Percentiles rank a stretch among this genome's conserved stretches.
Evolutionary conservation across 306 rosid species (phyloP).

Genomic region (Quercus engelmannii): DNA sequence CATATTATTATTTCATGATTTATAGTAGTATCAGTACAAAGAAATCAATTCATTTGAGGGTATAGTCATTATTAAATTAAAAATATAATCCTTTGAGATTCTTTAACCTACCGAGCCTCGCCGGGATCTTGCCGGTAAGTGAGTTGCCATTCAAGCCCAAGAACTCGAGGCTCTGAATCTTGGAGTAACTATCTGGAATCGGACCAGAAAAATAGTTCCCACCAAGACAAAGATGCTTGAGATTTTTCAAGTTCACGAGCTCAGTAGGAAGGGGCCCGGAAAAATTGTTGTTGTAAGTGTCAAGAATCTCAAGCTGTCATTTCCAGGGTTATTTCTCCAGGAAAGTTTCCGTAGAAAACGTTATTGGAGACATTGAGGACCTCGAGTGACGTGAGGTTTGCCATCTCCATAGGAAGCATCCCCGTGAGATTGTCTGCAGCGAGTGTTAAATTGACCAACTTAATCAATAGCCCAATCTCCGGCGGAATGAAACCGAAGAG

Average conservation of each 20-base stretch:
- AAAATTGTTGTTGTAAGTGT: conserved; percentile 65
- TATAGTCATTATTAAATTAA: too few species aligned
- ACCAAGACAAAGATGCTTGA: conserved; percentile 47
- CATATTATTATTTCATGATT: too few species aligned
- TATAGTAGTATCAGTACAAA: too few species aligned
- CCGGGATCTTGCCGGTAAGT: conserved; percentile 50
- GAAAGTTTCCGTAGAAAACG: conserved; percentile 36
- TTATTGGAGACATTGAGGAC: conserved; percentile 66
- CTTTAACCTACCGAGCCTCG: conserved; percentile 42
- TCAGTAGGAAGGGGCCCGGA: conserved; percentile 48
- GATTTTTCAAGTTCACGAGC: conserved; percentile 34
- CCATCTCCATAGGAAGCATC: conserved; percentile 45
- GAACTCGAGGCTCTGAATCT: conserved; percentile 55
- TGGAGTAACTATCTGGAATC: conserved; percentile 59
- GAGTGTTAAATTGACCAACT: conserved; percentile 50
- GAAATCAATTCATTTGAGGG: too few species aligned
- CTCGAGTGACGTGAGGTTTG: conserved; percentile 52
- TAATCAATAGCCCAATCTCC: conserved; percentile 60
- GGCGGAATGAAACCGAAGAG: conserved; percentile 42
- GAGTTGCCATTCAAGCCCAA: conserved; percentile 37
- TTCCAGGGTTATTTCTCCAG: conserved; percentile 25
- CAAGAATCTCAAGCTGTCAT: conserved; percentile 58
- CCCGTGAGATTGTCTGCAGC: conserved; percentile 53
- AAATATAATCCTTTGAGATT: conserved; percentile 30
- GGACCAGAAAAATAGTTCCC: conserved; percentile 62